These are phyloP conservation scores for Fusarium pilosicola DNA, from an alignment of 2,329 filamentous ascomycete species.

Conservation along the genomic window DNA sequence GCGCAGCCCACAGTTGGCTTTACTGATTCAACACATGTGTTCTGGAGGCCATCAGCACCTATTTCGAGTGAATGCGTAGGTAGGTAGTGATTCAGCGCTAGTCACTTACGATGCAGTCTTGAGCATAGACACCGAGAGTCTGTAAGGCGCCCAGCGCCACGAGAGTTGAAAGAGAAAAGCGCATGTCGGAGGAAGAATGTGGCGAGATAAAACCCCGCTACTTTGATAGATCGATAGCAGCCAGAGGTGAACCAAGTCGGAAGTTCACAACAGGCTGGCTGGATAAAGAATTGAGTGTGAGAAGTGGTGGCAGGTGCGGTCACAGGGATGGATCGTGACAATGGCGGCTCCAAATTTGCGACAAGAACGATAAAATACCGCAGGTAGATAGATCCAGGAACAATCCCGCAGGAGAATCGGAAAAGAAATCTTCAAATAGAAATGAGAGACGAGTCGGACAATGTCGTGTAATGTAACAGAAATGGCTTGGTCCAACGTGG, in stretches of 20 bases:
- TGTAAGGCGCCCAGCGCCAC: slow-evolving; percentile 45
- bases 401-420: neutral
- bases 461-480: slow-evolving; percentile 25
- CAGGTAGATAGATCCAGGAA: slow-evolving; percentile 7
- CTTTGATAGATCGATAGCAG: neutral
- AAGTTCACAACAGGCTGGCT: neutral
- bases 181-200: slow-evolving; percentile 37
- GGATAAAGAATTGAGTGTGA: neutral
- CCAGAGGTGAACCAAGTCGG: neutral
- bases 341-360: neutral
- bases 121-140: slow-evolving; percentile 39
- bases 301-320: neutral
- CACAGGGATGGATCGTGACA: neutral
- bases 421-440: slow-evolving; percentile 24
- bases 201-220: slow-evolving; percentile 4
- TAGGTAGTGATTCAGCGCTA: neutral
- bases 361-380: slow-evolving; percentile 18
- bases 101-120: slow-evolving; percentile 48
- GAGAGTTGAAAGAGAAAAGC: slow-evolving; percentile 43
- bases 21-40: slow-evolving; percentile 20
- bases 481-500: slow-evolving; percentile 33
- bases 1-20: slow-evolving; percentile 35
- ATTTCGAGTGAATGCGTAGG: neutral
- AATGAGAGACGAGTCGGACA: slow-evolving; percentile 18
- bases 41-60: slow-evolving; percentile 29